These are phyloP conservation scores for Acarospora socialis DNA, from an alignment of 2,329 filamentous ascomycete species.

Conservation along the genomic window DNA sequence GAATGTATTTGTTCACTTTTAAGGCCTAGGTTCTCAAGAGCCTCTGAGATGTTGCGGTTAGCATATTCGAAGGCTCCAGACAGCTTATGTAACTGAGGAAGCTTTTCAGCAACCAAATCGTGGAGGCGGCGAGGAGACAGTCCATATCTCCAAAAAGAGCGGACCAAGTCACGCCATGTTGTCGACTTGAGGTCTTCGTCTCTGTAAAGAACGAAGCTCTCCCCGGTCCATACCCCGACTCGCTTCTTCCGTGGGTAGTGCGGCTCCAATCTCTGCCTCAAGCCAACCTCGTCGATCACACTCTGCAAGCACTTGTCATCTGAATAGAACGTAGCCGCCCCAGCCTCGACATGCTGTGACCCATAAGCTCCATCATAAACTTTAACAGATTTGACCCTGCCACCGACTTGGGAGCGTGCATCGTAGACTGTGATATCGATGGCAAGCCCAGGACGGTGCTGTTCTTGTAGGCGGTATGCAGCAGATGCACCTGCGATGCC, in stretches of 20 bases:
- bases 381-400: neutral
- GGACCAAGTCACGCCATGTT: neutral
- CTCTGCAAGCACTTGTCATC: neutral
- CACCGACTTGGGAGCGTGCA: neutral
- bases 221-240: neutral
- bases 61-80: neutral
- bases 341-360: neutral
- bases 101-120: neutral
- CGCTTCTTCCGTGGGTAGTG: neutral
- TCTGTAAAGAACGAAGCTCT: neutral
- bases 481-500: neutral
- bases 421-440: neutral
- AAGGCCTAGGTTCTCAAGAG: neutral
- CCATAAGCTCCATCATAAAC: neutral
- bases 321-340: neutral
- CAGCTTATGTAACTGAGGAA: neutral
- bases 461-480: neutral
- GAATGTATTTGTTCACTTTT: neutral
- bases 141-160: neutral
- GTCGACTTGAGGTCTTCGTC: neutral
- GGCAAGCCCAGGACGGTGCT: neutral
- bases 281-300: neutral
- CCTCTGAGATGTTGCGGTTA: neutral
- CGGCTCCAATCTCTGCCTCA: neutral
- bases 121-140: neutral